These are phyloP conservation scores for Entomortierella chlamydospora DNA, from an alignment of 192 early-diverging fungal genomes.

Conservation along the genomic window DNA sequence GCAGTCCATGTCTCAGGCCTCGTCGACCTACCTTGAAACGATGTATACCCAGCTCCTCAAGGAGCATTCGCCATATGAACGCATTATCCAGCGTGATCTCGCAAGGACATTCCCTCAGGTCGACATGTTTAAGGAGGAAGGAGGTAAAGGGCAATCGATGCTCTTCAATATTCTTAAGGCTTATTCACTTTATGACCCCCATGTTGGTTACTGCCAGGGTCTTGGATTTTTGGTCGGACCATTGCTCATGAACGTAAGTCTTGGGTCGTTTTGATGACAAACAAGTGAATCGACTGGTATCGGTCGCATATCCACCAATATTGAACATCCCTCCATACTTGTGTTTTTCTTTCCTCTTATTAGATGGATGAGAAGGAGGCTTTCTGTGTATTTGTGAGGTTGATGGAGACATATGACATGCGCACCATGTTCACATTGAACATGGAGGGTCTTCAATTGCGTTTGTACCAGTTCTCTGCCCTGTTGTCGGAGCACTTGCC, in stretches of 20 bases:
- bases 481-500: conserved; percentile 84
- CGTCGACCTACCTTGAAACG: conserved; percentile 81
- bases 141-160: conserved; percentile 87
- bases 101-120: conserved; percentile 92
- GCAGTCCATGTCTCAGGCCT: conserved; percentile 91
- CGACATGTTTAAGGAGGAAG: conserved; percentile 85
- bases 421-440: conserved; percentile 93
- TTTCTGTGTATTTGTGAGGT: conserved; percentile 92
- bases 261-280: too few relatives aligned
- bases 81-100: conserved; percentile 94
- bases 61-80: conserved; percentile 85
- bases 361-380: conserved; percentile 95
- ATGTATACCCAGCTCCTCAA: conserved; percentile 84
- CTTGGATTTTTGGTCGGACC: conserved; percentile 95
- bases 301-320: too few relatives aligned
- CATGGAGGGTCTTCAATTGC: conserved; percentile 93
- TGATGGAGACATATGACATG: conserved; percentile 95
- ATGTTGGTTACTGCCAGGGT: conserved; percentile 99
- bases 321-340: too few relatives aligned
- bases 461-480: conserved; percentile 87
- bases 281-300: too few relatives aligned
- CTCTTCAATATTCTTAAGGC: conserved; percentile 92
- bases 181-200: conserved; percentile 92
- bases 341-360: not conserved
- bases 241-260: conserved; percentile 87